Conservation (phyloP, 148 eudicot species). For the Pouteria glomerata region DNA sequence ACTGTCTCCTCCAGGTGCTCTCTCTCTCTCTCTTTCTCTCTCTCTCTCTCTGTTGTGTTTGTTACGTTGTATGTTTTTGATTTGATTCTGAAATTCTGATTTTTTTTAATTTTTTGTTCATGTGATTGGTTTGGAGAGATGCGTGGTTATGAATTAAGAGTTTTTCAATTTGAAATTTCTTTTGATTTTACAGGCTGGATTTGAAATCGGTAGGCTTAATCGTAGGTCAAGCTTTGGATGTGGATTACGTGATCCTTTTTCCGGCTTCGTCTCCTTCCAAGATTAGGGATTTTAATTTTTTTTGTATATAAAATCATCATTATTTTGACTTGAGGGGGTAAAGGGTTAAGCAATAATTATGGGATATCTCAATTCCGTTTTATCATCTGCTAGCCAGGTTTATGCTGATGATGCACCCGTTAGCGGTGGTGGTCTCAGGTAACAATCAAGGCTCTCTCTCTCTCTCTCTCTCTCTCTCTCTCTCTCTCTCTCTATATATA, state of each 20-base stretch:
- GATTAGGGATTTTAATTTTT: not conserved
- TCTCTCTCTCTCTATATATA: not conserved
- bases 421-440: conserved; percentile 90
- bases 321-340: conserved; percentile 19
- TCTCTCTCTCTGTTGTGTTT: not conserved
- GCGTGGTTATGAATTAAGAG: not conserved
- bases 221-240: not conserved
- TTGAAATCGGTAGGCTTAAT: conserved; percentile 3
- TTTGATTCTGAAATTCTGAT: not conserved
- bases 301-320: not conserved
- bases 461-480: conserved; percentile 3
- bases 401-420: conserved; percentile 68
- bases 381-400: conserved; percentile 60
- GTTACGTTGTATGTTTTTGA: not conserved
- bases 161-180: not conserved
- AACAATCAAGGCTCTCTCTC: conserved; percentile 2
- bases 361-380: conserved; percentile 87
- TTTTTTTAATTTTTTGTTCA: too few relatives aligned
- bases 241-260: not conserved
- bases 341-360: conserved; percentile 37
- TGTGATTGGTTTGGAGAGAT: not conserved
- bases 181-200: conserved; percentile 25
- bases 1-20: not conserved
- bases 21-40: not conserved
- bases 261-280: not conserved